Evolutionary conservation across 192 early-diverging fungal genomes (phyloP), one percentile per base, ranked within the genome.

Genomic region (Coemansia sp.): DNA sequence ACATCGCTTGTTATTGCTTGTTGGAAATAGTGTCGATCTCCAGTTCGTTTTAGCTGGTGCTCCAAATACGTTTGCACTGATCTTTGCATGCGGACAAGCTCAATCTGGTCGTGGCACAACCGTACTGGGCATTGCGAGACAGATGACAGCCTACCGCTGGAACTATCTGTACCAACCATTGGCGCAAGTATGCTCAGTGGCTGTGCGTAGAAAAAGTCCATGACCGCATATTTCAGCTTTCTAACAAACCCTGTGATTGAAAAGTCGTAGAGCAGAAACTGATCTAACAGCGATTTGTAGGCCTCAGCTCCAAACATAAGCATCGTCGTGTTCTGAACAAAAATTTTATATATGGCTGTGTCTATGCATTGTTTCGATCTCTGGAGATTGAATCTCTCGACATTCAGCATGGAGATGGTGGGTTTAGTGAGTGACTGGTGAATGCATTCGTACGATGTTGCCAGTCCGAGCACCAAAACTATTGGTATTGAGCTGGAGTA

Each of bases 141-240:
- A 12, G 39, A 37, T 8, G 37, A n/a, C 4, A n/a, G 11, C 37
- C 39, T 59, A 37, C 39, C 32, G 39, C 39, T 22, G n/a, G 37
- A 8, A 18, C 40, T 41, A 7, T 59, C 57, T 61, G 61, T 63
- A 43, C 48, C 62, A 36, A 58, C 60, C 64, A 74, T 82, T 41
- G 72, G 73, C 15, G 69, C 63, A 11, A 94, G 77, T 9, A 93
- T 77, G 68, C 90, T 92, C 54, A 96, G 86, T 4, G 95, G 93
- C 69, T 94, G 94, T 0, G 88, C 84, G 65, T 91, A 96, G 66
- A 86, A 97, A 69, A 93, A 89, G 66, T 93, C 90, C 93, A 95
- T 94, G 15, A 90, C 69, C 0, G 91, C 87, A 73, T 92, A 96
- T 87, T 96, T 91, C 8, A 95, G 70, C 68, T 86, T 88, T 13